phyloP scores from a whole-genome alignment of 1,284 basidiomycete species.

The Rhodotorula sp. region DNA sequence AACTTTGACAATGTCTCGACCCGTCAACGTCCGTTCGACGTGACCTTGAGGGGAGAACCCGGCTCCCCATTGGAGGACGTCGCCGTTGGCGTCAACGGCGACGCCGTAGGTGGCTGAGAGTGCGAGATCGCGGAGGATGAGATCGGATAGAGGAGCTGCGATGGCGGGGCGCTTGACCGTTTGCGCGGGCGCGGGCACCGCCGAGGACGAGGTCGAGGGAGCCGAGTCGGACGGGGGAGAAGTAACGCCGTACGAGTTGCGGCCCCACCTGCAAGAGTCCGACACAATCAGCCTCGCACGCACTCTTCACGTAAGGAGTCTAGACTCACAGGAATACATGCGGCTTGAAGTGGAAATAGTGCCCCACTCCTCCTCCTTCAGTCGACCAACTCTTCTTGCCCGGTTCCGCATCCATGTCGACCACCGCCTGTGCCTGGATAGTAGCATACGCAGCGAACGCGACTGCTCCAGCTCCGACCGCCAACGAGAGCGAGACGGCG shows the following conservation, averaged over 20 bases:
- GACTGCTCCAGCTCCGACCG: not conserved
- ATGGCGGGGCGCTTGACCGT: conserved; percentile 39
- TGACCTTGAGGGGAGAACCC: conserved; percentile 52
- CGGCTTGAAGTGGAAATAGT: conserved; percentile 1
- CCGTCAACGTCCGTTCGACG: conserved; percentile 61
- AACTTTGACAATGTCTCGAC: conserved; percentile 70
- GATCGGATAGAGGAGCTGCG: conserved; percentile 19
- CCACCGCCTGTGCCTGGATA: not conserved
- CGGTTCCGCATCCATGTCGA: conserved; percentile 7
- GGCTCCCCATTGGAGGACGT: conserved; percentile 84
- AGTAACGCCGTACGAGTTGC: conserved; percentile 35
- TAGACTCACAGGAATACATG: conserved; percentile 9
- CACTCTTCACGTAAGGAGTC: no score
- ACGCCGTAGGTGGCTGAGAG: conserved; percentile 66
- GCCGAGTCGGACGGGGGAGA: not conserved
- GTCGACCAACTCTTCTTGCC: conserved; percentile 4
- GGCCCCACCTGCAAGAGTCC: conserved; percentile 25
- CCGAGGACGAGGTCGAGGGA: conserved; percentile 20
- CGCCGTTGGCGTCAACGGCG: conserved; percentile 79
- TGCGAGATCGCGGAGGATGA: conserved; percentile 69
- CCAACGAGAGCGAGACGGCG: not conserved
- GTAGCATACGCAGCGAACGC: not conserved
- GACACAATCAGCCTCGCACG: not conserved
- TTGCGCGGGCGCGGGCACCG: conserved; percentile 10
- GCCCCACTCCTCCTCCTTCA: not conserved